These are phyloP conservation scores for Coprinopsis sp. DNA, from an alignment of 768 basidiomycete species.

Conservation along the genomic window DNA sequence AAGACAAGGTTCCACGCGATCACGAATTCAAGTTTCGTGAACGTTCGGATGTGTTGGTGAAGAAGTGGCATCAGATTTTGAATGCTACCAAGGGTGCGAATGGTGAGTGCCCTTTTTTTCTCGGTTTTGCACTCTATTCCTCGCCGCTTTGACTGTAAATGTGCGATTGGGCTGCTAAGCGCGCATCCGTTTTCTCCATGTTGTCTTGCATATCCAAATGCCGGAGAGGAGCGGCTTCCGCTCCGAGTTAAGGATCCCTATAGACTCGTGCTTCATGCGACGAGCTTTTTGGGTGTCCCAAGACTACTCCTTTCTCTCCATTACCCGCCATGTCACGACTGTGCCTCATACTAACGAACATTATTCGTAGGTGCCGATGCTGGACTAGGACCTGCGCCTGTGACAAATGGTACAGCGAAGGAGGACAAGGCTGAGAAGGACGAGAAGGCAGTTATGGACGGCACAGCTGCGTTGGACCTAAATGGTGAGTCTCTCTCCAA, in stretches of 20 bases:
- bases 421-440: slow-evolving; percentile 2
- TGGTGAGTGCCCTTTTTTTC: not conserved
- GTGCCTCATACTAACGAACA: no score
- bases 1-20: slow-evolving; percentile 60
- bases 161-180: slow-evolving; percentile 4
- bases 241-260: no score
- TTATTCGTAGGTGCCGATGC: no score
- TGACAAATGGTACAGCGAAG: slow-evolving; percentile 12
- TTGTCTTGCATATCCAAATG: no score
- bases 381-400: slow-evolving; percentile 3
- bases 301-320: no score
- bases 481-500: slow-evolving; percentile 25
- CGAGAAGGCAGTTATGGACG: slow-evolving; percentile 23
- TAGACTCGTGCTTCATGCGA: no score
- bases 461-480: slow-evolving; percentile 29
- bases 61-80: slow-evolving; percentile 61
- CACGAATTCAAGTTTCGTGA: slow-evolving; percentile 61
- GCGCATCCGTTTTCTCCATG: no score
- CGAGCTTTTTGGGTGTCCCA: no score
- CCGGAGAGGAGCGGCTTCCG: no score
- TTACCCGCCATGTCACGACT: no score
- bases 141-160: not conserved
- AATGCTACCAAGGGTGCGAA: slow-evolving; percentile 31
- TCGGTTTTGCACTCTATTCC: not conserved
- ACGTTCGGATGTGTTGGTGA: slow-evolving; percentile 64